Conservation (phyloP, 768 basidiomycete species). For the Melanogaster broomeanus region DNA sequence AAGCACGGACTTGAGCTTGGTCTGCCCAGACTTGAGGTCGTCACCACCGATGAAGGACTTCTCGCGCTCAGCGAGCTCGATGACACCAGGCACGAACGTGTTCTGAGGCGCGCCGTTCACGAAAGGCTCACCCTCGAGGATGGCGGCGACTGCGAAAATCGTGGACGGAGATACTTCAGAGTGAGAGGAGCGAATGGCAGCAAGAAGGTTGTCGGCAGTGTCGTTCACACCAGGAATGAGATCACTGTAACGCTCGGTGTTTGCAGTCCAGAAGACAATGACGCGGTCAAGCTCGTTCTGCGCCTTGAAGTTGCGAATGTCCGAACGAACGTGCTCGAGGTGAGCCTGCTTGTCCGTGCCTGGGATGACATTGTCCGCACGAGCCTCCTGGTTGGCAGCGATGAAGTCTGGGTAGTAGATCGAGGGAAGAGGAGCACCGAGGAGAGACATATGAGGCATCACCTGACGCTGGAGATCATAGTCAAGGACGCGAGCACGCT, state of each 20-base stretch:
- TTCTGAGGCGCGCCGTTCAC: conserved; percentile 99
- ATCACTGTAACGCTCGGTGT: conserved; percentile 97
- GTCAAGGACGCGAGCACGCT: conserved; percentile 89
- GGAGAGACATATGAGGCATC: conserved; percentile 75
- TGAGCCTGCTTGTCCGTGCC: conserved; percentile 88
- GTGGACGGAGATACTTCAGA: conserved; percentile 96
- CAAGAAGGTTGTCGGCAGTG: conserved; percentile 84
- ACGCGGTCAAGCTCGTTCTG: conserved; percentile 82
- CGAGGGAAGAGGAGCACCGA: conserved; percentile 86
- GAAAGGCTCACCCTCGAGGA: conserved; percentile 94
- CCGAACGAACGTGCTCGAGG: conserved; percentile 88
- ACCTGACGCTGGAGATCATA: conserved; percentile 98
- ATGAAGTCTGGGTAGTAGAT: conserved; percentile 98
- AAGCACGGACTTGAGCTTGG: conserved; percentile 94
- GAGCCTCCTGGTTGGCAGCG: conserved; percentile 94
- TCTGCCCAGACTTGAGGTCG: conserved; percentile 97
- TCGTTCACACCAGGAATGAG: conserved; percentile 95
- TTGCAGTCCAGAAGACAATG: conserved; percentile 97
- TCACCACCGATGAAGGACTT: conserved; percentile 96
- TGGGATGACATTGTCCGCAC: conserved; percentile 91
- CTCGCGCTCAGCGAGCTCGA: conserved; percentile 87
- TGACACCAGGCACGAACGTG: conserved; percentile 95
- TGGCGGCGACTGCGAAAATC: conserved; percentile 91
- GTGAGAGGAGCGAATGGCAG: conserved; percentile 82
- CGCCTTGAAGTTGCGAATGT: conserved; percentile 91